These are phyloP conservation scores for Athelia sp. DNA, from an alignment of 1,284 basidiomycete species.

Conservation along the genomic window DNA sequence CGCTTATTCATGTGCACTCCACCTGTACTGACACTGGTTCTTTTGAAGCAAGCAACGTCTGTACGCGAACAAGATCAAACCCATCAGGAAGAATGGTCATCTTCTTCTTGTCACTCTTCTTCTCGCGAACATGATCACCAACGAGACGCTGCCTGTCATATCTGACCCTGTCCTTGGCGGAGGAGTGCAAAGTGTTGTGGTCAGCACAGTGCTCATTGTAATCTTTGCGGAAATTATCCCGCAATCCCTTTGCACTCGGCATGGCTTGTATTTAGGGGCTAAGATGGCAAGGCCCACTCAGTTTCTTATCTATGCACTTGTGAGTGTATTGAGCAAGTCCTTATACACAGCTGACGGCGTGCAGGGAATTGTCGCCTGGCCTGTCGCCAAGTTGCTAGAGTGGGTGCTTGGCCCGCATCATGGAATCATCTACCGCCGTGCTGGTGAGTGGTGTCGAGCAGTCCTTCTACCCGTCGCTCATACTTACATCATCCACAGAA, in stretches of 20 bases:
- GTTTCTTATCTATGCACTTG: slow-evolving; percentile 64
- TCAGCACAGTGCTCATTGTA: slow-evolving; percentile 83
- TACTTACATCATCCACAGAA: slow-evolving; percentile 26
- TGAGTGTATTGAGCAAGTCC: slow-evolving; percentile 19
- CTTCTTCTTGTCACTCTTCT: slow-evolving; percentile 80
- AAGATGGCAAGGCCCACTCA: slow-evolving; percentile 81
- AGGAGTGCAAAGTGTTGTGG: slow-evolving; percentile 75
- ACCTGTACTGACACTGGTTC: too few species aligned
- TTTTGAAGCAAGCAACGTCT: slow-evolving; percentile 60
- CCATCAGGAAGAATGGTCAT: slow-evolving; percentile 83
- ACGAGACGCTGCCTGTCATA: slow-evolving; percentile 90
- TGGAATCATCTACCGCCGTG: slow-evolving; percentile 55
- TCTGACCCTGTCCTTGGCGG: slow-evolving; percentile 85
- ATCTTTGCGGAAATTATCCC: slow-evolving; percentile 92
- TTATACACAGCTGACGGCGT: background rate
- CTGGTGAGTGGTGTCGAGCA: slow-evolving; percentile 20
- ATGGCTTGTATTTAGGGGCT: slow-evolving; percentile 89
- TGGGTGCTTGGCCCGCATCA: slow-evolving; percentile 59
- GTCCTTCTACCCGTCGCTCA: background rate
- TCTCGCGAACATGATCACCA: slow-evolving; percentile 86
- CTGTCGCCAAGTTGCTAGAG: slow-evolving; percentile 70
- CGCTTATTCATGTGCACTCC: slow-evolving; percentile 22
- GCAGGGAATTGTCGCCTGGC: slow-evolving; percentile 78
- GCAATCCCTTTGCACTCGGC: slow-evolving; percentile 84
- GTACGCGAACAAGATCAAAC: slow-evolving; percentile 83